phyloP scores from a whole-genome alignment of 805 yeast species.

The Hermanozyma aechmeae region DNA sequence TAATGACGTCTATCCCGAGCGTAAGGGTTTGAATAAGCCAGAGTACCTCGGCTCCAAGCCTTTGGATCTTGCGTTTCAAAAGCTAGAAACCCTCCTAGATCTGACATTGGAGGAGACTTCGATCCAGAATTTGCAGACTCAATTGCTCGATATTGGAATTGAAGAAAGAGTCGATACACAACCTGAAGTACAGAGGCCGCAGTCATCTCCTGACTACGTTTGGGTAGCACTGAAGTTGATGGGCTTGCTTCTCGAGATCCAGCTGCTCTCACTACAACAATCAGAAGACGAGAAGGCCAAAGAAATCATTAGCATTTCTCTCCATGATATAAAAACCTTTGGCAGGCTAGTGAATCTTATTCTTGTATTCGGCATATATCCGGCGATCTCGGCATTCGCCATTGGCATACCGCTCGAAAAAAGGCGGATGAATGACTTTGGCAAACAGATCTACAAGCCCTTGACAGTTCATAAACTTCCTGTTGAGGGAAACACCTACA shows the following conservation, averaged over 20 bases:
- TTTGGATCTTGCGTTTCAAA: slow-evolving; percentile 23
- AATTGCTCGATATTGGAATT: too few relatives aligned
- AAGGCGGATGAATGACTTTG: slow-evolving; percentile 45
- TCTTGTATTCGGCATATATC: slow-evolving; percentile 63
- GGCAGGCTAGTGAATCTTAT: slow-evolving; percentile 55
- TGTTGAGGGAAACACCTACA: slow-evolving; percentile 4
- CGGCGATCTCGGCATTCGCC: slow-evolving; percentile 42
- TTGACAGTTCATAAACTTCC: slow-evolving; percentile 12
- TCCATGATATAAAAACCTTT: slow-evolving; percentile 76
- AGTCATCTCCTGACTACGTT: too few relatives aligned
- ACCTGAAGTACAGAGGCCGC: too few relatives aligned
- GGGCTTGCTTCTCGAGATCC: too few relatives aligned
- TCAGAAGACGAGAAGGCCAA: slow-evolving; percentile 17
- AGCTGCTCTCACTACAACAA: too few relatives aligned
- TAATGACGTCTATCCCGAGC: slow-evolving; percentile 20
- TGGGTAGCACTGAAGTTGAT: too few relatives aligned
- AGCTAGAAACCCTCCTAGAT: slow-evolving; percentile 15
- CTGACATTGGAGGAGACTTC: too few relatives aligned
- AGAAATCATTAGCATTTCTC: slow-evolving; percentile 52
- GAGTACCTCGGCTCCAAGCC: slow-evolving; percentile 20
- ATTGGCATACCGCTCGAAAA: slow-evolving; percentile 59
- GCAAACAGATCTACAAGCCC: slow-evolving; percentile 16
- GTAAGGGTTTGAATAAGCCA: slow-evolving; percentile 26
- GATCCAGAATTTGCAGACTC: too few relatives aligned
- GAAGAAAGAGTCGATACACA: too few relatives aligned